Evolutionary conservation across 306 rosid genomes (phyloP).

Genomic region (Parietaria judaica): DNA sequence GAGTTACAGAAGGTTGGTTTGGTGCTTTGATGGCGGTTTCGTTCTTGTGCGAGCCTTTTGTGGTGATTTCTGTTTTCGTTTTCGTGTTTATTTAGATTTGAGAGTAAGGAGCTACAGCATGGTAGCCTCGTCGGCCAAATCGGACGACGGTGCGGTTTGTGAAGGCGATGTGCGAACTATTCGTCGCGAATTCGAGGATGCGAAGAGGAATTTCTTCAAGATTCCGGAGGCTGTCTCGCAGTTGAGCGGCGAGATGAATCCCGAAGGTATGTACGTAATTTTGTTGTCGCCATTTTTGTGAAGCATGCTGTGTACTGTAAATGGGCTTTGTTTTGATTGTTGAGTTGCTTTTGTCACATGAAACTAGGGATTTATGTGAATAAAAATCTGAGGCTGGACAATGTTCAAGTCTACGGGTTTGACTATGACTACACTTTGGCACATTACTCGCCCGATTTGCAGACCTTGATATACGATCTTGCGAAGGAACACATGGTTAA

Average conservation of each 20-base stretch:
- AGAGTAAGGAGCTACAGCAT: slow-evolving; percentile 29
- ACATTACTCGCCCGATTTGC: slow-evolving; percentile 73
- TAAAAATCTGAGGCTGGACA: slow-evolving; percentile 72
- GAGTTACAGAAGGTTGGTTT: slow-evolving; percentile 29
- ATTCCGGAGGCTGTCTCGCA: slow-evolving; percentile 38
- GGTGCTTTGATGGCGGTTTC: not conserved
- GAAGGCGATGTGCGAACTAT: slow-evolving; percentile 45
- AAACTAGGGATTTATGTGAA: slow-evolving; percentile 77
- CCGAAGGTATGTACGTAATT: slow-evolving; percentile 55
- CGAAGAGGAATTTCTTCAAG: slow-evolving; percentile 50
- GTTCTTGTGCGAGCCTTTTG: not conserved
- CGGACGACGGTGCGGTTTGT: slow-evolving; percentile 1
- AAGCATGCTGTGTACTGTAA: not conserved
- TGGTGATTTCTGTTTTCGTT: slow-evolving; percentile 6
- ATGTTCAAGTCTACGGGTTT: slow-evolving; percentile 79
- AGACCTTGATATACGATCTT: slow-evolving; percentile 86
- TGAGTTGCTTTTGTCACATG: slow-evolving; percentile 16
- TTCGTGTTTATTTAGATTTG: slow-evolving; percentile 32
- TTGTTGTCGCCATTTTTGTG: slow-evolving; percentile 1
- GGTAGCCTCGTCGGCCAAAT: slow-evolving; percentile 21
- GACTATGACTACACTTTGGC: slow-evolving; percentile 95
- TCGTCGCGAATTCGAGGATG: slow-evolving; percentile 55
- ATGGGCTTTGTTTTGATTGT: not conserved
- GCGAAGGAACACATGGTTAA: slow-evolving; percentile 82
- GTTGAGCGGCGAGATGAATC: slow-evolving; percentile 63